Conservation (phyloP, 106 monocot genomes). For the Chionographis japonica region DNA sequence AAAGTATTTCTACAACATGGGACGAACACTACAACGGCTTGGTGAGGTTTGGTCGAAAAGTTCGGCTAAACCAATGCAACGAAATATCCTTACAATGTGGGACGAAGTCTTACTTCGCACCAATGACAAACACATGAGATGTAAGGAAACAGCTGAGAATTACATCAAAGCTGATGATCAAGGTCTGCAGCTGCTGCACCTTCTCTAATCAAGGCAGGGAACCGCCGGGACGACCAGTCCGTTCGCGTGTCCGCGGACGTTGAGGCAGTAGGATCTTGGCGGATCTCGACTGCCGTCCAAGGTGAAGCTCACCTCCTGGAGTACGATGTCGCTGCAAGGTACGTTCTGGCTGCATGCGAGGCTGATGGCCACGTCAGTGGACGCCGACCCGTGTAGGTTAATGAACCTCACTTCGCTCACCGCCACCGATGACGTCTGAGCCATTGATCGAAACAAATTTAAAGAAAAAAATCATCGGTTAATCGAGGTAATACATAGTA, state of each 20-base stretch:
- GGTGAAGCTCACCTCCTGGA: neutral
- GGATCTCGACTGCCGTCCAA: neutral
- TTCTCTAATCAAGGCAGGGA: constrained; percentile 2
- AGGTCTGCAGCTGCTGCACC: too few species aligned
- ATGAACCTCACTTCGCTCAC: constrained; percentile 1
- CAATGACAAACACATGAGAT: too few species aligned
- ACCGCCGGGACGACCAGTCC: neutral
- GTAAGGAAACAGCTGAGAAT: too few species aligned
- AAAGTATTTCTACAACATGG: too few species aligned
- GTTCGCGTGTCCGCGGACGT: neutral
- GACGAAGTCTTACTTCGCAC: too few species aligned
- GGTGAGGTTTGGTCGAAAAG: too few species aligned
- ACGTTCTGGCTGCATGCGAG: constrained; percentile 13
- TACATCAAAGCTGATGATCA: too few species aligned
- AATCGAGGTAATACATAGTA: neutral
- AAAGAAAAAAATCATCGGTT: neutral
- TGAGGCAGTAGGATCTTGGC: neutral
- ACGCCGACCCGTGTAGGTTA: constrained; percentile 8
- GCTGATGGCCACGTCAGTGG: constrained; percentile 7
- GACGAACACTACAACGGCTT: too few species aligned
- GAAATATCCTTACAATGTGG: too few species aligned
- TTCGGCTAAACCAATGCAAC: too few species aligned
- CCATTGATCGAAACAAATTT: neutral
- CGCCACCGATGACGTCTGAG: neutral
- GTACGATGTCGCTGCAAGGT: neutral